phyloP scores from a whole-genome alignment of 768 basidiomycete species.

The Dacryopinax spathularia region DNA sequence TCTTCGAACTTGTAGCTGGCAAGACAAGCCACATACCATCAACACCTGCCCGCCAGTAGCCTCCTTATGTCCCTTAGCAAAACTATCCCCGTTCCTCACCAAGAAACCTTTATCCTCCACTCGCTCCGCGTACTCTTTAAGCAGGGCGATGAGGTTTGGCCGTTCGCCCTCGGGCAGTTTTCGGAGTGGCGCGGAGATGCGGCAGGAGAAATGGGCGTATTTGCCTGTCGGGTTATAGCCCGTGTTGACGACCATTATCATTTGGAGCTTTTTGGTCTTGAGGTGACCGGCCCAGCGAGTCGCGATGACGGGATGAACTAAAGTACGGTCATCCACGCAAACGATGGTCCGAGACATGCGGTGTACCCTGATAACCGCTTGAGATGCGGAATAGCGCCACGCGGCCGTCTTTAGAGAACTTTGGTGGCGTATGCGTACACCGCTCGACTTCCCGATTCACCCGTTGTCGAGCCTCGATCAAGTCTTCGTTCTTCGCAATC shows the following conservation, averaged over 20 bases:
- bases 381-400: constrained; percentile 31
- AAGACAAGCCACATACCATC: constrained; percentile 18
- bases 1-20: too few relatives aligned
- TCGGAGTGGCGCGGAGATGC: constrained; percentile 27
- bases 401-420: constrained; percentile 32
- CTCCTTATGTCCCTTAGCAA: constrained; percentile 35
- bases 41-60: constrained; percentile 38
- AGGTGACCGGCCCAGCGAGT: constrained; percentile 33
- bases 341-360: too few relatives aligned
- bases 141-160: constrained; percentile 28
- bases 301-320: constrained; percentile 33
- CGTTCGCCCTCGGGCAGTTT: constrained; percentile 19
- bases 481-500: constrained; percentile 20
- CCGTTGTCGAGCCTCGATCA: constrained; percentile 26
- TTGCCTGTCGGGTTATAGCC: constrained; percentile 27
- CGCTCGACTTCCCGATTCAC: constrained; percentile 29
- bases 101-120: constrained; percentile 22
- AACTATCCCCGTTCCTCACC: constrained; percentile 32
- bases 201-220: constrained; percentile 30
- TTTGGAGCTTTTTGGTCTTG: constrained; percentile 22
- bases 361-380: constrained; percentile 29
- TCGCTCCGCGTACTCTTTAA: constrained; percentile 27
- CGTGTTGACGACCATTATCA: constrained; percentile 29
- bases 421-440: constrained; percentile 25
- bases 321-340: too few relatives aligned